phyloP scores from a whole-genome alignment of 2,329 filamentous ascomycete species.

The Cryoendolithus antarcticus region DNA sequence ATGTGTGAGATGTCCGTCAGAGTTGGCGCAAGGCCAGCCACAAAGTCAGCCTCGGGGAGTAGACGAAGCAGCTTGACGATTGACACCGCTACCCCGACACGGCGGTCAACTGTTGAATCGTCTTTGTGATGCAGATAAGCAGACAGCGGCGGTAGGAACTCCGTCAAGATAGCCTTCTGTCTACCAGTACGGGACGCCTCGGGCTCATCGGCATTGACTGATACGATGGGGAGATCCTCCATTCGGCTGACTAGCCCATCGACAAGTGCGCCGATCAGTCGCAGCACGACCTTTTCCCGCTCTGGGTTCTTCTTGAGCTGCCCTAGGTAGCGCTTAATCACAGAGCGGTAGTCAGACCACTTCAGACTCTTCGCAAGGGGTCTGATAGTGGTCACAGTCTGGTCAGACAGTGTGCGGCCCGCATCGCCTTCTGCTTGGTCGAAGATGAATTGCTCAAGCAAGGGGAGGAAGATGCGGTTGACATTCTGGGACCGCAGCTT shows the following conservation, averaged over 20 bases:
- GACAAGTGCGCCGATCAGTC: constrained; percentile 67
- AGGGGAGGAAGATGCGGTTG: constrained; percentile 74
- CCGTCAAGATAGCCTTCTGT: constrained; percentile 42
- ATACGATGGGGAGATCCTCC: constrained; percentile 31
- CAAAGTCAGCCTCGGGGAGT: constrained; percentile 60
- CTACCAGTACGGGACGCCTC: constrained; percentile 8
- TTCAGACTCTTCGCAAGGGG: constrained; percentile 63
- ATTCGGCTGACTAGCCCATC: constrained; percentile 47
- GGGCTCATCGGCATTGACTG: constrained; percentile 2
- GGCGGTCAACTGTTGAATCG: constrained; percentile 83
- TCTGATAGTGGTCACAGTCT: constrained; percentile 72
- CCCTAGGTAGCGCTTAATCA: constrained; percentile 70
- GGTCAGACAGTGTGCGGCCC: constrained; percentile 71
- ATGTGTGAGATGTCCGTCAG: constrained; percentile 90
- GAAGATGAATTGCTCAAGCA: constrained; percentile 90
- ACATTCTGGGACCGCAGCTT: constrained; percentile 65
- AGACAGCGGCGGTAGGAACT: constrained; percentile 68
- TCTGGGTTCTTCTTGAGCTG: constrained; percentile 73
- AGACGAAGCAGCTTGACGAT: constrained; percentile 77
- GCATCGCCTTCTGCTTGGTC: constrained; percentile 65
- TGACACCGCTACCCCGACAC: constrained; percentile 80
- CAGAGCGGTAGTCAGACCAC: constrained; percentile 80
- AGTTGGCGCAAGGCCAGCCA: constrained; percentile 64
- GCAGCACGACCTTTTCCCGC: constrained; percentile 72
- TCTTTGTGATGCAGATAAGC: constrained; percentile 87